Base-by-base conservation (phyloP, 225 moss, liverwort and hornwort species). In the Antitrichia curtipendula region DNA sequence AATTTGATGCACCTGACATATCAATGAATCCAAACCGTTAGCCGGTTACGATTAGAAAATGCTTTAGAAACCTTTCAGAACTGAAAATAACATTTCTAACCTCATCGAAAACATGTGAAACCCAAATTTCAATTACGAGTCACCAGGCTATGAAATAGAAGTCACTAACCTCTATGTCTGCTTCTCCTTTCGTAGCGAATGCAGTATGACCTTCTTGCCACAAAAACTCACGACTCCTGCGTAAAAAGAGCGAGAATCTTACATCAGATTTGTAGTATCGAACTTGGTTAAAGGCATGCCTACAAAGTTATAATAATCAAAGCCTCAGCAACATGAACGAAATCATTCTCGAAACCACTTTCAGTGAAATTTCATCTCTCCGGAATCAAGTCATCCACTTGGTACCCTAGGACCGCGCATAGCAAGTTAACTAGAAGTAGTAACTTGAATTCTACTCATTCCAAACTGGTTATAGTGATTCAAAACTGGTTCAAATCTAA, bases 141-240 rank as follows among this genome's bases (percentile, higher is more conserved):
- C 40, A 73, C 36, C 23, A 40, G 61, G 24, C 45, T 49, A 49
- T 31, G 47, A 60, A 22, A 28, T 86, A 77, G 77, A 80, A 64
- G 29, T 22, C 58, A 70, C 89, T 70, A 72, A 97, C 98, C 98
- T 99, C 98, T 57, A 85, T 82, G 85, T 96, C 97, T 83, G 98
- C 95, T 90, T 96, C 98, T 84, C 90, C 95, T 88, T 92, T 94
- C 16, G 98, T 94, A 38, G 96, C 94, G 53, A 95, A 99, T 41
- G 96, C 98, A 25, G 95, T 95, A 82, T 99, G 98, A 40, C 97
- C 98, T 97, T 98, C 98, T 92, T 99, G 98, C 98, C 98, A 99
- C 73, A 99, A 75, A 88, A 99, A 99, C 87, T 99, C 98, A 85
- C 98, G 97, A 89, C 98, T 99, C 98, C 97, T 98, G 92, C 72